These are phyloP conservation scores for Guadua angustifolia DNA, from an alignment of 176 grass and related monocot genomes.

Conservation along the genomic window DNA sequence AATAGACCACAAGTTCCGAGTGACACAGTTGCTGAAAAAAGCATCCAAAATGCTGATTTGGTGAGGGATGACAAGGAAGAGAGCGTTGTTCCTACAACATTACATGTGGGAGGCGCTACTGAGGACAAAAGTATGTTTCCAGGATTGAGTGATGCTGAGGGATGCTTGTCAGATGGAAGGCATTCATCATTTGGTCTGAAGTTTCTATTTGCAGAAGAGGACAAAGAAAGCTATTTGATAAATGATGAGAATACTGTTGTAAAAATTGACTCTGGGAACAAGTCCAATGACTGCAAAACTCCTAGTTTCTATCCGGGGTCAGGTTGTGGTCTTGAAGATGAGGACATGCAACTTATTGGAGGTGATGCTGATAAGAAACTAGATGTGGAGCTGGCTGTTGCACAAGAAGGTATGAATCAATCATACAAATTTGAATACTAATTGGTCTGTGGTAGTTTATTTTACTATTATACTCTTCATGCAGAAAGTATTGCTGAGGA, in stretches of 20 bases:
- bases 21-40: conserved; percentile 10
- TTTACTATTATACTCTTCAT: neutral
- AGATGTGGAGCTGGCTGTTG: neutral
- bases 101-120: neutral
- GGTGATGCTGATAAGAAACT: neutral
- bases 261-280: neutral
- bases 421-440: neutral
- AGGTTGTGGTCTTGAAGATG: neutral
- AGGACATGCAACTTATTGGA: conserved; percentile 1
- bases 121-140: neutral
- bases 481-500: neutral
- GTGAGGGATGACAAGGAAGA: neutral
- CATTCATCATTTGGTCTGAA: conserved; percentile 17
- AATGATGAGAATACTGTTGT: neutral
- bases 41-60: neutral
- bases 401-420: conserved; percentile 13
- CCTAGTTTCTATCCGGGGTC: neutral
- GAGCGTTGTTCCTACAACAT: neutral
- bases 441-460: neutral
- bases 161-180: neutral
- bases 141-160: conserved; percentile 6
- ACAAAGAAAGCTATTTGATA: neutral
- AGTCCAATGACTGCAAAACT: neutral
- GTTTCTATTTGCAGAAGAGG: conserved; percentile 27
- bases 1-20: neutral